phyloP scores from a whole-genome alignment of 2,329 filamentous ascomycete genomes.

The Trichophyton equinum region DNA sequence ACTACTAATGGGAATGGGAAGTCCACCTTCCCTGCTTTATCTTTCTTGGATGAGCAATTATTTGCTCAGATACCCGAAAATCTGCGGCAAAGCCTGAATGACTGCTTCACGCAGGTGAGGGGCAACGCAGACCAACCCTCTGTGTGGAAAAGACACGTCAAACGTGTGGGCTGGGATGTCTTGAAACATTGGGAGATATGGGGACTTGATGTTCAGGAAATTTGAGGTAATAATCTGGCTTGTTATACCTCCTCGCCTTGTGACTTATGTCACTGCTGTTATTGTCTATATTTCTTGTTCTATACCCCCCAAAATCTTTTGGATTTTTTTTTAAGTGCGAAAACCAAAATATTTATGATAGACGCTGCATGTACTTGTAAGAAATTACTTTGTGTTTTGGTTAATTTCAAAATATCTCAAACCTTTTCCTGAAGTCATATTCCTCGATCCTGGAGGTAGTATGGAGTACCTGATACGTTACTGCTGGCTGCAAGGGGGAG shows the following conservation, averaged over 20 bases:
- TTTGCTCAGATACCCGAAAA: neutral
- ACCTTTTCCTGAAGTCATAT: too few species aligned
- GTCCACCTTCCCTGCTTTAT: neutral
- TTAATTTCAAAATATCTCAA: too few species aligned
- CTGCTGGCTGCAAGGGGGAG: too few species aligned
- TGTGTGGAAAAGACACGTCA: slow-evolving; percentile 23
- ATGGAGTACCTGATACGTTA: too few species aligned
- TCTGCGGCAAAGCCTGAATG: neutral
- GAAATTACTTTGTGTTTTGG: too few species aligned
- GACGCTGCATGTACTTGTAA: too few species aligned
- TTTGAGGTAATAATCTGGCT: slow-evolving; percentile 11
- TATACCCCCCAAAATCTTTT: neutral
- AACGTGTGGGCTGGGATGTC: slow-evolving; percentile 29
- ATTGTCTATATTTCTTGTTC: neutral
- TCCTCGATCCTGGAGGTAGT: too few species aligned
- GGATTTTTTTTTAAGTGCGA: neutral
- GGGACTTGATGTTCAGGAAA: slow-evolving; percentile 31
- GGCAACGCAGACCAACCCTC: neutral
- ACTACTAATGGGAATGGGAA: too few species aligned
- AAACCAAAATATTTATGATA: neutral
- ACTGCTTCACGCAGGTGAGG: neutral
- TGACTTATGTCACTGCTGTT: neutral
- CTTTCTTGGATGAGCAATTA: neutral
- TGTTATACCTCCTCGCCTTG: neutral
- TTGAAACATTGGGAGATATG: slow-evolving; percentile 34